Evolutionary conservation across 1,139 yeast genomes (phyloP), one percentile per base, ranked within the genome.

Genomic region (Pichia sp.): DNA sequence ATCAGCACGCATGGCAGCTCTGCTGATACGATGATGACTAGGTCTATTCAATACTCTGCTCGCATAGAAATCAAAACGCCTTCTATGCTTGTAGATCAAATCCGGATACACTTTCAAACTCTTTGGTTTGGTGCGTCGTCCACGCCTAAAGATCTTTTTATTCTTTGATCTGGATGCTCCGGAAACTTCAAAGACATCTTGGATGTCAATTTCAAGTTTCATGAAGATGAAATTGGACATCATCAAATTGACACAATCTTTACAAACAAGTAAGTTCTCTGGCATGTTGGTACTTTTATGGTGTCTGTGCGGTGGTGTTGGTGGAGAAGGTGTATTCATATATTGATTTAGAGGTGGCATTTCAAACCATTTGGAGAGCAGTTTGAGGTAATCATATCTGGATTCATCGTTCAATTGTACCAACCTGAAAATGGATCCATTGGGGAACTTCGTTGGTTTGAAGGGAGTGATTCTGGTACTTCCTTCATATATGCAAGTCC

Each of bases 291-390:
- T 35, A 13, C 46, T 42, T 30, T 39, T 49, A 7, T 42, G 38
- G 21, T 42, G 32, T 10, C 48, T 48, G 18, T 50, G 52, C 11
- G 58, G 58, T 6, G 59, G 59, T 1, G 58, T 54, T 9, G 58
- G 58, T 4, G 58, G 59, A 2, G 55, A 47, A 5, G 59, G 58
- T 0, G 55, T 51, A 33, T 46, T 47, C 19, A 47, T 46, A 32
- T 47, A 52, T 31, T 55, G 55, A 39, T 53, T 54, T 35, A 58
- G 52, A 3, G 62, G 62, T 1, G 61, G 59, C 19, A 58, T 39
- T 12, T 48, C 54, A 45, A 54, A 56, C 62, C 62, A 58, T 35
- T 50, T 55, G 3, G 55, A 45, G 16, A 58, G 36, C 6, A 50
- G 38, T 35, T 54, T 53, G 33, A 38, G 37, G 6, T 18, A 25